These are phyloP conservation scores for Phytophthora litchii DNA, from an alignment of 352 stramenopile genomes.

Conservation along the genomic window DNA sequence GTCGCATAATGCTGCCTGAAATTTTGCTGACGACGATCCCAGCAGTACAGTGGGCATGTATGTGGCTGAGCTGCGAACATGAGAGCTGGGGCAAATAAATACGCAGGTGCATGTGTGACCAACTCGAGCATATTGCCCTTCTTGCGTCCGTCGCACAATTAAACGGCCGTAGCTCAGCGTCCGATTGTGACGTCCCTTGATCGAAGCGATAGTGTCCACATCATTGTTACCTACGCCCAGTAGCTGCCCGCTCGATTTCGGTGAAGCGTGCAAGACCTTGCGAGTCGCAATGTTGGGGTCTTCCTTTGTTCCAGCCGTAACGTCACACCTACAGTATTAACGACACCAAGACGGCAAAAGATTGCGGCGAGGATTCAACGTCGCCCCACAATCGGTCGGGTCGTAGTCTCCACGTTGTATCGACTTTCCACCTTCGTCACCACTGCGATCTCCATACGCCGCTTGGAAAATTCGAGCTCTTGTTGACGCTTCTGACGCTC, in stretches of 20 bases:
- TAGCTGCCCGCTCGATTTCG: conserved; percentile 22
- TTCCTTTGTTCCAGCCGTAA: conserved; percentile 23
- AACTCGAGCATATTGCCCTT: conserved; percentile 9
- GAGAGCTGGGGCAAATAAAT: no score
- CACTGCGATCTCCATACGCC: conserved; percentile 44
- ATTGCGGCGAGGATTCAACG: conserved; percentile 19
- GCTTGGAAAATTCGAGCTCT: conserved; percentile 69
- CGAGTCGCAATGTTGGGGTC: background rate
- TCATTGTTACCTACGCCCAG: conserved; percentile 19
- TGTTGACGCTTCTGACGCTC: conserved; percentile 50
- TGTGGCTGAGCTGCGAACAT: conserved; percentile 8
- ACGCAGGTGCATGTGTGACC: no score
- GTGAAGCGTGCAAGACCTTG: conserved; percentile 12
- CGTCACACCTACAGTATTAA: conserved; percentile 2
- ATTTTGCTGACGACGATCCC: conserved; percentile 1
- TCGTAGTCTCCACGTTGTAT: conserved; percentile 36
- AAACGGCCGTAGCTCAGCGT: conserved; percentile 15
- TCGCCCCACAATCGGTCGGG: conserved; percentile 15
- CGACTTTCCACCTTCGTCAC: conserved; percentile 33
- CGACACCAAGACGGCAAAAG: conserved; percentile 5
- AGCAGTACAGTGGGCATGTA: background rate
- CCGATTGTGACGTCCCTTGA: conserved; percentile 14
- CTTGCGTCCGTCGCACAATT: conserved; percentile 18
- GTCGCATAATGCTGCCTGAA: conserved; percentile 1
- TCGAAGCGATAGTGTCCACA: conserved; percentile 18